Base-by-base conservation (phyloP, 2,329 filamentous ascomycete species). In the Bretziella fagacearum region DNA sequence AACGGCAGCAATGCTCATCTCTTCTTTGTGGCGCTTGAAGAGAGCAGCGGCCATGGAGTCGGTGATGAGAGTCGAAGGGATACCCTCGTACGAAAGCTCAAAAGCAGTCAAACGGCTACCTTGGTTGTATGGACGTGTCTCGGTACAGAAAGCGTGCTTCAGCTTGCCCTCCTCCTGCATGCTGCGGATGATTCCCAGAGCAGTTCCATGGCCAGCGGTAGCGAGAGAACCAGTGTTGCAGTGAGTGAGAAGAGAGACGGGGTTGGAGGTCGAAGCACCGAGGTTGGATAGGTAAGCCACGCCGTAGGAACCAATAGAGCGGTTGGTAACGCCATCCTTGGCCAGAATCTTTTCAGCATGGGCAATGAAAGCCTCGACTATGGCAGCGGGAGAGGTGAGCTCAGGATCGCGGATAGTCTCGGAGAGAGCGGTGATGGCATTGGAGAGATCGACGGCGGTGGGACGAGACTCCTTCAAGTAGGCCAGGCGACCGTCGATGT, bases 221-320 rank as follows among this genome's bases (percentile, higher is more conserved):
- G 91, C 91, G 27, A 98, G 77, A 17, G 89, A 95, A 23, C 91
- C 91, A 18, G 91, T 98, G 62, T 98, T 98, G 70, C 91, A 98
- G 63, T 98, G 93, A 8, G 91, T 98, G 54, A 98, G 65, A 36
- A 98, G 80, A n/a, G 84, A 84, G 41, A 94, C 55, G 63, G 68
- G 56, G 8, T 47, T 25, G 53, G 70, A 60, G 53, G 63, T 42
- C 33, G 69, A 59, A 59, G 70, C 62, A 54, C 63, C 60, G 17
- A 63, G 66, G 57, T 84, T 75, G 33, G 70, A 64, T 27, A 98
- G 79, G 84, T 91, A 98, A 53, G 78, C 70, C 0, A 86, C 84
- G 32, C 91, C 91, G 59, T 82, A 69, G 50, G 77, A 70, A 43
- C 91, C 91, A 59, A 98, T 96, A 22, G 74, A 73, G 53, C 83